Evolutionary conservation across 106 monocot species (phyloP), one percentile per base, ranked within the genome.

Genomic region (Gastrodia elata): DNA sequence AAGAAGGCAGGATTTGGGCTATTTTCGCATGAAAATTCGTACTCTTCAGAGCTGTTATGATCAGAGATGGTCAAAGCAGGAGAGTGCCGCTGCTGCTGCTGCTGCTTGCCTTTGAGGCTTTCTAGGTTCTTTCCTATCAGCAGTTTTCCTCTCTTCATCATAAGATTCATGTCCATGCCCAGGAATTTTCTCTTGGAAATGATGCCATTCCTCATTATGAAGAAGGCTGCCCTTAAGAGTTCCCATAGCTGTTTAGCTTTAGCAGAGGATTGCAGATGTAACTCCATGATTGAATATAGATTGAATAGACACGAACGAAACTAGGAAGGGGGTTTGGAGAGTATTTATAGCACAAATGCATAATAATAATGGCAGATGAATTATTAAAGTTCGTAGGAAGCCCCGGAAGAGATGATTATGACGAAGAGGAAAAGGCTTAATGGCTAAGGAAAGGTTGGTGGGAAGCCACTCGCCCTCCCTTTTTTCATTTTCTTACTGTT

Each of bases 1-100:
- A 56, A 75, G 42, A 79, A 68, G 33, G 46, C 71, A 15, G 83
- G 79, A 32, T 69, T 78, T 10, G 90, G 90, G 77, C 61, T 90
- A 75, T 82, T 87, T 74, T 68, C 84, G 84, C 86, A 90, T 0
- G 89, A 89, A 57, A 83, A 89, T 81, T 89, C 89, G 71, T 89
- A 89, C 75, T 84, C 86, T 5, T 76, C 81, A 6, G 65, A 68
- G 64, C 82, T 73, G 40, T 72, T 13, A n/a, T n/a, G n/a, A n/a
- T n/a, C n/a, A 18, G 0, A 4, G 39, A 35, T 37, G 67, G 36
- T 15, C 0, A 20, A 18, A 30, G 18, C 67, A 28, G 37, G 46
- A 6, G 73, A 40, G 61, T 22, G 40, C n/a, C n/a, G n/a, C 2
- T 25, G 32, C 6, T 43, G 32, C 67, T 58, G 57, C 20, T 33